A percentile compares a stretch with the other conserved stretches of the same genome.
These are phyloP conservation scores for Epithemia pelagica DNA, from an alignment of 108 stramenopile genomes.

Conservation along the genomic window DNA sequence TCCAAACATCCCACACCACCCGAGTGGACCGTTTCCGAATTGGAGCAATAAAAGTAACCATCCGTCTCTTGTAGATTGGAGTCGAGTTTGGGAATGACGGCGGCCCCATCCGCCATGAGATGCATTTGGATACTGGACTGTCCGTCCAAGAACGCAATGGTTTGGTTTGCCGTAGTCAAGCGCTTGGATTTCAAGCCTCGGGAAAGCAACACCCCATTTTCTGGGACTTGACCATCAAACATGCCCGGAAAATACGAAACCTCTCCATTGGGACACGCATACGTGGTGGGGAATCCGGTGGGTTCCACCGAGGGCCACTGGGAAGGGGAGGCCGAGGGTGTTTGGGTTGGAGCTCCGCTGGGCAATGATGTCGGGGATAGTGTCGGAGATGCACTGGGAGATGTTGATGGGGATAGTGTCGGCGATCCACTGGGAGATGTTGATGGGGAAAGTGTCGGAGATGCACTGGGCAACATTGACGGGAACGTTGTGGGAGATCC, in stretches of 20 bases:
- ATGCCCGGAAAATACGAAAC: neutral
- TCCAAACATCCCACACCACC: conserved; percentile 37
- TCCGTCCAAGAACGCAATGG: conserved; percentile 21
- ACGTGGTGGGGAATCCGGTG: neutral
- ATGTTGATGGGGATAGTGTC: no score
- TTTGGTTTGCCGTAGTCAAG: conserved; percentile 20
- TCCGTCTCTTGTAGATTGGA: neutral
- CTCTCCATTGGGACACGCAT: neutral
- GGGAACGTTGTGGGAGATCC: no score
- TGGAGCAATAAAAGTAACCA: conserved; percentile 40
- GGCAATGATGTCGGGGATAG: no score
- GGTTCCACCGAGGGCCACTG: neutral
- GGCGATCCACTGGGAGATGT: no score
- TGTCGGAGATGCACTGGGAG: no score
- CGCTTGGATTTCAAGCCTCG: conserved; percentile 19
- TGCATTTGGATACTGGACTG: conserved; percentile 27
- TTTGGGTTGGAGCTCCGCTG: neutral
- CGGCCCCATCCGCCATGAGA: neutral
- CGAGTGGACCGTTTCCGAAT: conserved; percentile 6
- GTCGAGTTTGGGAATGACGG: conserved; percentile 19
- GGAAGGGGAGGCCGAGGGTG: neutral
- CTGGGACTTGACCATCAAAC: conserved; percentile 1
- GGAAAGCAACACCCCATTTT: conserved; percentile 24
- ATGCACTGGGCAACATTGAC: no score
- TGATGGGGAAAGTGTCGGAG: no score